Evolutionary conservation across 2,329 filamentous ascomycete genomes (phyloP).

Genomic region (Madurella fahalii): DNA sequence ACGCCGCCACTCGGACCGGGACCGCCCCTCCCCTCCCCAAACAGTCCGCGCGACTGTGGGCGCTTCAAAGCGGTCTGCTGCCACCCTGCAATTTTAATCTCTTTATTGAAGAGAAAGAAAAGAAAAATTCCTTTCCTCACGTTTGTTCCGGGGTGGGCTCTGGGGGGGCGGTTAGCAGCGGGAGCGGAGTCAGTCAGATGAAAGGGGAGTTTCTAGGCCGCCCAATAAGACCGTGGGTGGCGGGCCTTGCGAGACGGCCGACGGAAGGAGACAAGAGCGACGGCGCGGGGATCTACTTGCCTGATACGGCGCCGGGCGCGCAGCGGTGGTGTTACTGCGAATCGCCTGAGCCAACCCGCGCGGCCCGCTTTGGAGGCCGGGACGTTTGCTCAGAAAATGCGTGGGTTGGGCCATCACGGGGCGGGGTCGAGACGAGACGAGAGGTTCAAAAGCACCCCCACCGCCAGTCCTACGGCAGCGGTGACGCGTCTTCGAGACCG

Average conservation of each 20-base stretch:
- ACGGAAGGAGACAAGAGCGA: neutral
- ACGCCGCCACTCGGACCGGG: conserved; percentile 3
- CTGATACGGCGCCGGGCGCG: neutral
- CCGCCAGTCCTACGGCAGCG: too few species aligned
- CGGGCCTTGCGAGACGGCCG: conserved; percentile 4
- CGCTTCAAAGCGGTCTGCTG: conserved; percentile 5
- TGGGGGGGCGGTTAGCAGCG: neutral
- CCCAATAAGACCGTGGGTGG: conserved; percentile 9
- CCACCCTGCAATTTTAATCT: conserved; percentile 16
- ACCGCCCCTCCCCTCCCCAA: neutral
- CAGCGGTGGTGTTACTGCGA: too few species aligned
- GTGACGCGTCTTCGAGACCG: too few species aligned
- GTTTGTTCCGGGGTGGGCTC: neutral
- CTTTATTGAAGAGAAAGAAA: too few species aligned
- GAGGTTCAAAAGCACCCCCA: too few species aligned
- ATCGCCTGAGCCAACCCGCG: neutral
- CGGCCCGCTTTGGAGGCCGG: neutral
- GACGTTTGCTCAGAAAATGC: conserved; percentile 24
- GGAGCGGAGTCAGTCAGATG: conserved; percentile 9
- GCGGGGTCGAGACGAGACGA: too few species aligned
- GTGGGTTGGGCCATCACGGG: too few species aligned
- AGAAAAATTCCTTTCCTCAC: too few species aligned
- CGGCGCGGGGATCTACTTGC: conserved; percentile 8
- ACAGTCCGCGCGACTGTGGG: neutral
- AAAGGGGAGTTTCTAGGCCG: conserved; percentile 11